Conservation (phyloP, 768 basidiomycete species). For the Rhodotorula sphaerocarpa region DNA sequence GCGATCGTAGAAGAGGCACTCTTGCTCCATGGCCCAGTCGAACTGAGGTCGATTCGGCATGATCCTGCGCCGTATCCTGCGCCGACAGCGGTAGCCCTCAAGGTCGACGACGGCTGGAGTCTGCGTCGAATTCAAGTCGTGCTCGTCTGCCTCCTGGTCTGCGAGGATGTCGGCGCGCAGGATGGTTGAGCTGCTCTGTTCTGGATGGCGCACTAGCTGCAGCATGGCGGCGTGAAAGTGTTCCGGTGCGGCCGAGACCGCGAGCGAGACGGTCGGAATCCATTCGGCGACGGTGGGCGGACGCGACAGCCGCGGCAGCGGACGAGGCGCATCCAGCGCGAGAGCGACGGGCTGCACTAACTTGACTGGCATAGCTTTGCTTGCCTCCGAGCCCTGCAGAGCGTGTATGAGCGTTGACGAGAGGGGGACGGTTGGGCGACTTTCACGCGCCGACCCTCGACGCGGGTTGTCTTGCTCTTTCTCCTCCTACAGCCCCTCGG, state of each 20-base stretch:
- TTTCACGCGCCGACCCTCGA: no score
- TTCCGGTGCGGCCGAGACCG: background rate
- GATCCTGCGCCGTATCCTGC: slow-evolving; percentile 58
- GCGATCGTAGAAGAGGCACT: slow-evolving; percentile 21
- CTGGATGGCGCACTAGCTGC: slow-evolving; percentile 68
- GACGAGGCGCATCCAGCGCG: background rate
- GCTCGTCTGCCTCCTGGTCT: slow-evolving; percentile 40
- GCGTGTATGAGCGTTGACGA: no score
- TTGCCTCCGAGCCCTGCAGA: background rate
- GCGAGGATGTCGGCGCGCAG: slow-evolving; percentile 65
- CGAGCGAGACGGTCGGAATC: slow-evolving; percentile 3
- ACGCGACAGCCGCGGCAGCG: background rate
- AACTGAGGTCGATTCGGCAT: slow-evolving; percentile 70
- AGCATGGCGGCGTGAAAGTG: slow-evolving; percentile 6
- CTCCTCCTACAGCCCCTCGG: no score
- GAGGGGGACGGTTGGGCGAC: no score
- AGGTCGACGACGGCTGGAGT: slow-evolving; percentile 41
- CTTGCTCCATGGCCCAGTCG: slow-evolving; percentile 47
- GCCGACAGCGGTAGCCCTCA: slow-evolving; percentile 43
- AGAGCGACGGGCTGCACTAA: background rate
- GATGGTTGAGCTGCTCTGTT: slow-evolving; percentile 85
- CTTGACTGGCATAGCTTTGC: background rate
- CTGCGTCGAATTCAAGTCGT: background rate
- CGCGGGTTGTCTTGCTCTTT: no score
- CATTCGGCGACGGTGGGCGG: background rate